Conservation (phyloP, 2,329 filamentous ascomycete genomes). For the Hymenoscyphus linearis region DNA sequence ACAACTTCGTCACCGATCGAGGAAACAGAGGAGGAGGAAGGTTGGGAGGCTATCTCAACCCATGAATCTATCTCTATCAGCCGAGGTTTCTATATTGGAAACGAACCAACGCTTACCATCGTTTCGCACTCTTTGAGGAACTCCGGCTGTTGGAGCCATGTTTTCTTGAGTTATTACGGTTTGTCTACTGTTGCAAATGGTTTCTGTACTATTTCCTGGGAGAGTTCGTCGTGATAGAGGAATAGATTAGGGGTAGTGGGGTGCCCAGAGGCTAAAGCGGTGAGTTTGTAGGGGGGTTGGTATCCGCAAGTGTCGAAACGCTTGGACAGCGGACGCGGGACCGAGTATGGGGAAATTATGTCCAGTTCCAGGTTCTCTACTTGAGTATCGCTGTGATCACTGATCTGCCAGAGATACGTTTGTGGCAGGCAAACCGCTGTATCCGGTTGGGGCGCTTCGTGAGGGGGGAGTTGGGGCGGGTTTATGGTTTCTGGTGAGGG, state of each 20-base stretch:
- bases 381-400: background rate
- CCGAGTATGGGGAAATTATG: background rate
- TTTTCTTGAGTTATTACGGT: constrained; percentile 1
- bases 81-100: constrained; percentile 7
- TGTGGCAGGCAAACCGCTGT: background rate
- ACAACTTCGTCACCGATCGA: constrained; percentile 84
- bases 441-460: constrained; percentile 3
- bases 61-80: constrained; percentile 67
- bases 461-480: background rate
- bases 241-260: constrained; percentile 8
- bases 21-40: constrained; percentile 88
- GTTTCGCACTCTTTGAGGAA: constrained; percentile 20
- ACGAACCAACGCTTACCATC: constrained; percentile 21
- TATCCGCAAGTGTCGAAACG: background rate
- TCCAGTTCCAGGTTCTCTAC: background rate
- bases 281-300: constrained; percentile 2
- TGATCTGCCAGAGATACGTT: background rate
- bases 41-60: constrained; percentile 89
- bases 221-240: constrained; percentile 5
- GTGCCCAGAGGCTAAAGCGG: constrained; percentile 1
- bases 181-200: constrained; percentile 1
- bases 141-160: constrained; percentile 12
- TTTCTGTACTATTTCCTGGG: background rate
- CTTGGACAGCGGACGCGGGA: background rate
- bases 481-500: background rate